These are phyloP conservation scores for Hemileia vastatrix DNA, from an alignment of 1,284 basidiomycete genomes.

Conservation along the genomic window DNA sequence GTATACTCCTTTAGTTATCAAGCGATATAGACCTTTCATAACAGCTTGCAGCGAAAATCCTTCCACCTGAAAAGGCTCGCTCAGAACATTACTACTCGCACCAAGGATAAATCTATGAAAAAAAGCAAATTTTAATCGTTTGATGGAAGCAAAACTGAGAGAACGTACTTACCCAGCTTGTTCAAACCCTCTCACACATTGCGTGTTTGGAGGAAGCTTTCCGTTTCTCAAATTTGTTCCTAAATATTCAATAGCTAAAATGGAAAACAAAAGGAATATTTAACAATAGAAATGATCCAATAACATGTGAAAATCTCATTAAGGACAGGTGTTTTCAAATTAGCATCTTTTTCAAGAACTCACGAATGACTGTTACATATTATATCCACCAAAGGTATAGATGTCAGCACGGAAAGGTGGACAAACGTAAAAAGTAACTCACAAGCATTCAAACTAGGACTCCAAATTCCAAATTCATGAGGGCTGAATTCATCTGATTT, in stretches of 20 bases:
- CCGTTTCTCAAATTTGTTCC: constrained; percentile 18
- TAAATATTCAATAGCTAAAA: constrained; percentile 19
- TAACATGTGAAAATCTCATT: too few species aligned
- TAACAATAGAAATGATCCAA: too few species aligned
- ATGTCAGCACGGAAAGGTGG: too few species aligned
- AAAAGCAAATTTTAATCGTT: background rate
- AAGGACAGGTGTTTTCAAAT: too few species aligned
- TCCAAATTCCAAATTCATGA: constrained; percentile 16
- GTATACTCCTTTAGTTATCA: constrained; percentile 10
- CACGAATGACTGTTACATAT: too few species aligned
- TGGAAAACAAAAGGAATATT: too few species aligned
- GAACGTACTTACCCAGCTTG: constrained; percentile 8
- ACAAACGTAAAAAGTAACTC: too few species aligned
- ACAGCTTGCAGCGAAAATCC: constrained; percentile 2
- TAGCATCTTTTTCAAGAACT: too few species aligned
- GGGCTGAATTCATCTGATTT: constrained; percentile 17
- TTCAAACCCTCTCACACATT: constrained; percentile 20
- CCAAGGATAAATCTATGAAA: constrained; percentile 11
- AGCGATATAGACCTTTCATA: constrained; percentile 15
- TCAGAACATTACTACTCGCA: constrained; percentile 13
- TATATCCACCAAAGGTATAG: too few species aligned
- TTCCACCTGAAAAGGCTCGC: constrained; percentile 11
- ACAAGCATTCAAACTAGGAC: constrained; percentile 18
- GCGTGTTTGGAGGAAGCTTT: constrained; percentile 4
- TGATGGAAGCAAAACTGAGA: background rate